Percentiles rank a stretch among this genome's conserved stretches.
phyloP scores from a whole-genome alignment of 2,329 filamentous ascomycete genomes.

The Huntiella decipiens region DNA sequence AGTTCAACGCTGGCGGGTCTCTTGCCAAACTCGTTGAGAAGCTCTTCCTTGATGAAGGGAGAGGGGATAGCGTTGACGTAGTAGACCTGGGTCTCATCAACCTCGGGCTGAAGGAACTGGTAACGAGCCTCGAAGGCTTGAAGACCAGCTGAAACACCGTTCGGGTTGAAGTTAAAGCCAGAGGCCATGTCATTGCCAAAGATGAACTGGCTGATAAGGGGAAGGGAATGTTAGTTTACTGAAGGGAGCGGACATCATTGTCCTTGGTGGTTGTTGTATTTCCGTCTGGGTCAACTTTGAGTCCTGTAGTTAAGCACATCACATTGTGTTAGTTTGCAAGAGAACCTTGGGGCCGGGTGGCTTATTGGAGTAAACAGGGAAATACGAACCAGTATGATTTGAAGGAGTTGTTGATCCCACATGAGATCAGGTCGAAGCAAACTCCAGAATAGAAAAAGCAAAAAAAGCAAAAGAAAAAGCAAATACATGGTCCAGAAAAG shows the following conservation, averaged over 20 bases:
- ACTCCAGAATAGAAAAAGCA: neutral
- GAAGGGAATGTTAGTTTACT: slow-evolving; percentile 7
- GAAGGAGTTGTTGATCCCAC: neutral
- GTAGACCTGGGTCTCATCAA: slow-evolving; percentile 7
- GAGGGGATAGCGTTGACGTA: slow-evolving; percentile 1
- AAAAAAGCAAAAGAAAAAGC: slow-evolving; percentile 2
- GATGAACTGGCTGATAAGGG: slow-evolving; percentile 2
- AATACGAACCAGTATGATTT: slow-evolving; percentile 11
- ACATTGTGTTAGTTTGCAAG: slow-evolving; percentile 1
- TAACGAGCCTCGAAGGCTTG: slow-evolving; percentile 2
- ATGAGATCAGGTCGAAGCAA: slow-evolving; percentile 4
- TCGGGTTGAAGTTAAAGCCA: slow-evolving; percentile 1
- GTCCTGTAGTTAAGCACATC: neutral
- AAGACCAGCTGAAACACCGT: slow-evolving; percentile 2
- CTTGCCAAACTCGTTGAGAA: slow-evolving; percentile 7
- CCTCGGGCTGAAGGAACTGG: neutral
- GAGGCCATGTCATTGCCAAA: slow-evolving; percentile 8
- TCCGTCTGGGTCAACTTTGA: slow-evolving; percentile 9
- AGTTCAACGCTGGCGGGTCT: slow-evolving; percentile 10
- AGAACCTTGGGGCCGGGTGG: neutral
- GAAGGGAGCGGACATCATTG: neutral
- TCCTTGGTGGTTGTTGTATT: slow-evolving; percentile 3
- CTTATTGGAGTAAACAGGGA: neutral
- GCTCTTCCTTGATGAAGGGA: neutral
- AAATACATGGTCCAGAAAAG: slow-evolving; percentile 1